Evolutionary conservation across 331 rosid species (phyloP).

Genomic region (Acacia concinna): DNA sequence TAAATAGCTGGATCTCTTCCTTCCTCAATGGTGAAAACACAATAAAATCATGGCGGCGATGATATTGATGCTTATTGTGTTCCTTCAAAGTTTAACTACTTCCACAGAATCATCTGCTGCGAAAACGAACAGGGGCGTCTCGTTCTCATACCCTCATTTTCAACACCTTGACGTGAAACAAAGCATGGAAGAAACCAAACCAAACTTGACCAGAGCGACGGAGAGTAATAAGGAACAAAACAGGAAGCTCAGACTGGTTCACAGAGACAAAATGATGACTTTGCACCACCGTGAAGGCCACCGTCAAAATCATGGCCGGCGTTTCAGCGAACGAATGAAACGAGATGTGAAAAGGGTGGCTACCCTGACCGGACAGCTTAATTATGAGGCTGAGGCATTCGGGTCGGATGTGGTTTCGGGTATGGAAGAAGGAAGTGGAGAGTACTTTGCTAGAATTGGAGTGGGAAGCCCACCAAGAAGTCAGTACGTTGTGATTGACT

Average conservation of each 20-base stretch:
- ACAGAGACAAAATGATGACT: neutral
- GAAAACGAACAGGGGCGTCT: neutral
- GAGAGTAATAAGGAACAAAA: neutral
- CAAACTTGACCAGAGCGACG: neutral
- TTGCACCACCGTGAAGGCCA: neutral
- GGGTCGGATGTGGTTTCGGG: slow-evolving; percentile 83
- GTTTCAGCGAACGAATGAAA: neutral
- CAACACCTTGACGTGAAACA: neutral
- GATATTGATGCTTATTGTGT: neutral
- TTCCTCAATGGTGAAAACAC: neutral
- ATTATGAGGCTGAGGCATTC: slow-evolving; percentile 36
- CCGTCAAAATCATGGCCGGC: neutral
- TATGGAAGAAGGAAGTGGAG: slow-evolving; percentile 78
- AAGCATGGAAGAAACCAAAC: neutral
- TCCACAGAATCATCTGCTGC: neutral
- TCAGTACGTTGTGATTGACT: slow-evolving; percentile 79
- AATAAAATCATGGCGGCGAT: neutral
- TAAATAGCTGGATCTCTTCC: neutral
- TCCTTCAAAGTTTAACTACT: neutral
- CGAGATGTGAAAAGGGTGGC: neutral
- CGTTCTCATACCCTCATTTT: neutral
- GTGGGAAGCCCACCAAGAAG: slow-evolving; percentile 74
- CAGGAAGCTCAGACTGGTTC: neutral
- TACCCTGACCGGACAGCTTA: neutral
- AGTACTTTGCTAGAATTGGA: slow-evolving; percentile 76